A percentile compares a stretch with the other conserved stretches of the same genome.
phyloP scores from a whole-genome alignment of 495 filamentous ascomycete genomes.

The Delitschia confertaspora region DNA sequence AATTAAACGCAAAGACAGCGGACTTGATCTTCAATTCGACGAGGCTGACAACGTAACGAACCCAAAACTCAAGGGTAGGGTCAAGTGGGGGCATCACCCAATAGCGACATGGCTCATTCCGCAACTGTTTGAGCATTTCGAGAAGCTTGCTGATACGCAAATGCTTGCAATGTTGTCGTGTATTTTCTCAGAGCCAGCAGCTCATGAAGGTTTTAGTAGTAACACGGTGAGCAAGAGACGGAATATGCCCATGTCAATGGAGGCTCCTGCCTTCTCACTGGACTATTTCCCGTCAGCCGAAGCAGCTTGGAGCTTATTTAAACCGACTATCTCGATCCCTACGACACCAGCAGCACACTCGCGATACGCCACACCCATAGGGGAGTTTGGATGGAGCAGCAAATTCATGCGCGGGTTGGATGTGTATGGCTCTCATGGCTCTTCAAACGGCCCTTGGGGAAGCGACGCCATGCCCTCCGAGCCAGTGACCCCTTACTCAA shows the following conservation, averaged over 20 bases:
- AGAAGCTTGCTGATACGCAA: constrained; percentile 70
- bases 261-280: constrained; percentile 54
- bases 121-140: constrained; percentile 59
- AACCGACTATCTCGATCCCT: constrained; percentile 39
- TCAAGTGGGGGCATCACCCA: constrained; percentile 82
- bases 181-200: constrained; percentile 59
- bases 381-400: constrained; percentile 46
- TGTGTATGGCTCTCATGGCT: constrained; percentile 52
- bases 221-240: constrained; percentile 27
- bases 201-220: constrained; percentile 26
- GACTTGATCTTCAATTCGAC: constrained; percentile 43
- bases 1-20: constrained; percentile 38
- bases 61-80: constrained; percentile 41
- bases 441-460: constrained; percentile 46
- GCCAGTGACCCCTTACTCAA: constrained; percentile 46
- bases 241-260: constrained; percentile 53
- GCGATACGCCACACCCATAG: constrained; percentile 24
- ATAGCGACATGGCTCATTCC: constrained; percentile 68
- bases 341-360: constrained; percentile 18
- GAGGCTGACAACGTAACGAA: constrained; percentile 28
- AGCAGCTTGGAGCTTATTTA: constrained; percentile 45
- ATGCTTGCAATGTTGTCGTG: constrained; percentile 95
- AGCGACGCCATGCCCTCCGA: constrained; percentile 30
- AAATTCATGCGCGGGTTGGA: constrained; percentile 43
- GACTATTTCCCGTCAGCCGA: constrained; percentile 61